A percentile compares a stretch with the other conserved stretches of the same genome.
Conservation (phyloP, 2,329 filamentous ascomycete genomes). For the Calonectria pteridis region DNA sequence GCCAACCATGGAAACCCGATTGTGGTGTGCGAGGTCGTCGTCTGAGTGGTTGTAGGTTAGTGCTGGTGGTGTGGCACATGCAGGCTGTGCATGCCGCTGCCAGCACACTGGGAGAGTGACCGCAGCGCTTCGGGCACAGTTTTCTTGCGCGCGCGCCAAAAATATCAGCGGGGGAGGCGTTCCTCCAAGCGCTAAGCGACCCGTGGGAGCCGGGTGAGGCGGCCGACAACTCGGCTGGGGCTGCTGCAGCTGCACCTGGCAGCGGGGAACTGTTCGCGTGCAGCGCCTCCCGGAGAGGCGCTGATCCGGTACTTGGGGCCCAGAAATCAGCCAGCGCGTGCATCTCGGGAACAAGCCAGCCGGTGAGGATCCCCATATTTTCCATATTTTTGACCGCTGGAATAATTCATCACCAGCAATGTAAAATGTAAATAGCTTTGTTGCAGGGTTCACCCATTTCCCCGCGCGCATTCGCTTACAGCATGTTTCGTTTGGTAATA, state of each 20-base stretch:
- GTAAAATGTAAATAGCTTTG: not conserved
- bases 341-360: not conserved
- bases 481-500: not conserved
- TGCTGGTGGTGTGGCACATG: constrained; percentile 13
- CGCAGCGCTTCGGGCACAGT: constrained; percentile 15
- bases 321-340: not conserved
- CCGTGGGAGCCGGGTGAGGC: not conserved
- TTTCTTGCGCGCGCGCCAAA: constrained; percentile 8
- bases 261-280: not conserved
- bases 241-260: not conserved
- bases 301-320: constrained; percentile 11
- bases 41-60: not conserved
- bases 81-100: constrained; percentile 13
- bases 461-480: not conserved
- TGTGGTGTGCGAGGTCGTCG: not conserved
- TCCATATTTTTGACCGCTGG: not conserved
- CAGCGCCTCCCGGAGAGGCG: constrained; percentile 16
- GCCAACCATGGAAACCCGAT: not conserved
- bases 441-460: constrained; percentile 1
- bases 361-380: not conserved
- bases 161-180: constrained; percentile 14
- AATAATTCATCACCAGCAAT: not conserved
- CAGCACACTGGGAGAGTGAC: constrained; percentile 1
- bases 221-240: not conserved
- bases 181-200: constrained; percentile 23